Conservation (phyloP, 148 eudicot genomes). For the Cornus florida region DNA sequence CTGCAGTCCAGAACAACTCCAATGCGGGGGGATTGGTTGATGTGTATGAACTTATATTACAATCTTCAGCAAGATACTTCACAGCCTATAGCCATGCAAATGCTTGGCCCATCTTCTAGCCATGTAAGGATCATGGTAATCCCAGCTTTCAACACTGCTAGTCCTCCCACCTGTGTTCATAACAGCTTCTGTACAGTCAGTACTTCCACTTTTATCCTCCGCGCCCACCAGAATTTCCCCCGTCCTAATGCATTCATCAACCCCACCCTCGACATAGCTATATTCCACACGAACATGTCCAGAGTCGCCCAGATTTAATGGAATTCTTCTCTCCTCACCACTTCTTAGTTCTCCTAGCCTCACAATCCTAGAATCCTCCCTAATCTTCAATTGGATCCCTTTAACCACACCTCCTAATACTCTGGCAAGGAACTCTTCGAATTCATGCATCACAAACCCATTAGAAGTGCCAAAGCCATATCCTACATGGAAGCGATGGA, state of each 20-base stretch:
- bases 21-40: neutral
- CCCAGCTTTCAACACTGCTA: constrained; percentile 72
- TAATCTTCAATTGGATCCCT: constrained; percentile 64
- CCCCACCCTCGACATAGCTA: constrained; percentile 58
- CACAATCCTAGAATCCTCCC: constrained; percentile 51
- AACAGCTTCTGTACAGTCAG: constrained; percentile 22
- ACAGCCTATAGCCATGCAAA: constrained; percentile 59
- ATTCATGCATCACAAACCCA: constrained; percentile 66
- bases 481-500: constrained; percentile 74
- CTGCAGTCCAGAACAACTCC: neutral
- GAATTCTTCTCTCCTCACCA: constrained; percentile 75
- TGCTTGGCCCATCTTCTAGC: constrained; percentile 94
- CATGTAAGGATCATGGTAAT: constrained; percentile 78
- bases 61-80: neutral
- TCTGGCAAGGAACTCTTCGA: constrained; percentile 59
- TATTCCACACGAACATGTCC: constrained; percentile 50
- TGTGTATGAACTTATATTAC: neutral
- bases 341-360: constrained; percentile 75
- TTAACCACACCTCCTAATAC: constrained; percentile 59
- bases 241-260: constrained; percentile 45
- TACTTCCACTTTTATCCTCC: constrained; percentile 35
- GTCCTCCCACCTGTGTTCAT: constrained; percentile 41
- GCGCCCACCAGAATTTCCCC: constrained; percentile 57
- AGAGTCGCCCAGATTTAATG: constrained; percentile 39
- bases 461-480: constrained; percentile 44